These are phyloP conservation scores for Podospora bellae-mahoneyi DNA, from an alignment of 495 filamentous ascomycete genomes.

Conservation along the genomic window DNA sequence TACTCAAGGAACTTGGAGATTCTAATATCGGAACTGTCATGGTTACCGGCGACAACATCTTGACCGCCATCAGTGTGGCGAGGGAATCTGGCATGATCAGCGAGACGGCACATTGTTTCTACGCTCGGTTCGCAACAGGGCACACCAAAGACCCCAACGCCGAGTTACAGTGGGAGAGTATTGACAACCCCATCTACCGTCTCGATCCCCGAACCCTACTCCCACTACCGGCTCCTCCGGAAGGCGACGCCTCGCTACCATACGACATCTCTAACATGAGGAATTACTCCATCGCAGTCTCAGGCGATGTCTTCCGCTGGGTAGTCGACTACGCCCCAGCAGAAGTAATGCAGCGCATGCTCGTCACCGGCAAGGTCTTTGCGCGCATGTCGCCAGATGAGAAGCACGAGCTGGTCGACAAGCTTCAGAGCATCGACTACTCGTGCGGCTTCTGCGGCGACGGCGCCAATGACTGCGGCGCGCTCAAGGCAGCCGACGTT, in stretches of 20 bases:
- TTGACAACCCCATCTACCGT: constrained; percentile 72
- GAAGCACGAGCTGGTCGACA: constrained; percentile 97
- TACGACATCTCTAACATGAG: constrained; percentile 73
- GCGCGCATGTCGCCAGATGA: constrained; percentile 99
- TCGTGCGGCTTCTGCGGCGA: constrained; percentile 97
- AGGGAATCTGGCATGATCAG: constrained; percentile 86
- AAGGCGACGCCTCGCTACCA: constrained; percentile 77
- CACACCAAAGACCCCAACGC: constrained; percentile 64
- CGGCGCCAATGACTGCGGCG: constrained; percentile 97
- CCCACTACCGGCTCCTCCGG: constrained; percentile 65
- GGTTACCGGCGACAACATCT: constrained; percentile 98
- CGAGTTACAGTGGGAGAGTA: constrained; percentile 82
- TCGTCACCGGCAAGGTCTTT: constrained; percentile 89
- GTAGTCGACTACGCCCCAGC: constrained; percentile 84
- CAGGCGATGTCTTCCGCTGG: constrained; percentile 95
- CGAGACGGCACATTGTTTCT: constrained; percentile 78
- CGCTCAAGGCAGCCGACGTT: constrained; percentile 95
- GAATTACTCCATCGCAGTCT: constrained; percentile 85
- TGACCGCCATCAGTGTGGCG: constrained; percentile 95
- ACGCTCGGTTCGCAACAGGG: constrained; percentile 83
- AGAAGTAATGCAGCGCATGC: constrained; percentile 74
- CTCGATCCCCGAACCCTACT: constrained; percentile 75
- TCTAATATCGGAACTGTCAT: constrained; percentile 90
- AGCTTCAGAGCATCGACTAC: constrained; percentile 93
- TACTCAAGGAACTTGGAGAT: constrained; percentile 77